phyloP scores from a whole-genome alignment of 495 filamentous ascomycete genomes.

The Daldinia caldariorum region DNA sequence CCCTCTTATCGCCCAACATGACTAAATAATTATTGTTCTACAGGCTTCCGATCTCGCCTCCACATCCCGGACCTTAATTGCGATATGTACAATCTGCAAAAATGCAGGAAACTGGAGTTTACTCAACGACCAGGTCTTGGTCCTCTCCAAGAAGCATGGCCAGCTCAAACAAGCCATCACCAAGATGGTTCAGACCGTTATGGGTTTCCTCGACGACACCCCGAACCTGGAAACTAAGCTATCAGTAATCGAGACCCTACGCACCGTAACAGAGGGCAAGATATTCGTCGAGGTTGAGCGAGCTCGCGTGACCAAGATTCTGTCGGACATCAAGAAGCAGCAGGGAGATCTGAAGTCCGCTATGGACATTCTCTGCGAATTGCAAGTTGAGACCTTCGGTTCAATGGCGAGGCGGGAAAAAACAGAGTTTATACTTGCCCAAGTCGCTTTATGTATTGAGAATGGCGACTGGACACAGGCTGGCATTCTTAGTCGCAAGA shows the following conservation, averaged over 20 bases:
- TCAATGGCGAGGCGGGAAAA: conserved; percentile 98
- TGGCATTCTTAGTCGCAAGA: conserved; percentile 92
- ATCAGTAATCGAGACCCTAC: conserved; percentile 89
- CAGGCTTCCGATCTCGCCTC: conserved; percentile 95
- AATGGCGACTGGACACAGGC: conserved; percentile 96
- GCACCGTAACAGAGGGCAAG: conserved; percentile 98
- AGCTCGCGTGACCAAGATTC: conserved; percentile 90
- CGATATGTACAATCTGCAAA: conserved; percentile 94
- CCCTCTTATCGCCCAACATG: conserved; percentile 24
- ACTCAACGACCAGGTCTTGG: conserved; percentile 93
- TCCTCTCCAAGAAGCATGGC: conserved; percentile 98
- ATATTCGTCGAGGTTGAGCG: conserved; percentile 99
- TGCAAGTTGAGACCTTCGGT: conserved; percentile 98
- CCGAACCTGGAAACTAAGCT: conserved; percentile 87
- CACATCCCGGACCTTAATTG: conserved; percentile 85
- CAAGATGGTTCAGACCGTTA: conserved; percentile 97
- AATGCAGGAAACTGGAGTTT: conserved; percentile 89
- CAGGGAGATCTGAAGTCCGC: conserved; percentile 92
- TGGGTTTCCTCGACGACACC: conserved; percentile 84
- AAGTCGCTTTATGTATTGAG: conserved; percentile 94
- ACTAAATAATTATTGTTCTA: conserved; percentile 20
- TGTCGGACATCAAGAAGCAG: conserved; percentile 95
- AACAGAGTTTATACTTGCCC: conserved; percentile 96
- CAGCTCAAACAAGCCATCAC: conserved; percentile 99
- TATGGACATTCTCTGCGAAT: conserved; percentile 91